Evolutionary conservation across 306 rosid genomes (phyloP).

Genomic region (Purshia tridentata): DNA sequence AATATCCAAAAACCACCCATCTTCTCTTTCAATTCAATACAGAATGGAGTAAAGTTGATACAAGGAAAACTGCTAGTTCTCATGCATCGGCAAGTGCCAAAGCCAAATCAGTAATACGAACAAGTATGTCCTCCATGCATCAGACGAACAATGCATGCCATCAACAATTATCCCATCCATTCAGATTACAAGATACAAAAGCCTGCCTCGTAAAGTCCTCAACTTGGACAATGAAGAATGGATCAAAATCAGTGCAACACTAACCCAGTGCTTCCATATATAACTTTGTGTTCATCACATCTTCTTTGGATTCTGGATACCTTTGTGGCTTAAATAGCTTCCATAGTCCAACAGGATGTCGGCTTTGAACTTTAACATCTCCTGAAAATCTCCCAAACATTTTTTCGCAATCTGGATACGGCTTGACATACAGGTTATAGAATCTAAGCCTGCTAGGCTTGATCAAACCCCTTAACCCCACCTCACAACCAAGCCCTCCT

Average conservation of each 20-base stretch:
- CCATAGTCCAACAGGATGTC: conserved; percentile 77
- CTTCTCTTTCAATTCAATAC: not conserved
- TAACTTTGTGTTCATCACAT: conserved; percentile 53
- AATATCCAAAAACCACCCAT: not conserved
- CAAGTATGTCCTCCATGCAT: not conserved
- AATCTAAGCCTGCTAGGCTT: conserved; percentile 78
- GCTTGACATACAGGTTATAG: conserved; percentile 84
- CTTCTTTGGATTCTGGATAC: conserved; percentile 47
- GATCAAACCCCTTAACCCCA: conserved; percentile 65
- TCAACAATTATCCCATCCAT: not conserved
- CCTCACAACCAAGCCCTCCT: conserved; percentile 61
- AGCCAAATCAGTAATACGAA: not conserved
- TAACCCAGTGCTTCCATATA: conserved; percentile 60
- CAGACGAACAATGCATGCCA: not conserved
- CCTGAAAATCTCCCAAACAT: conserved; percentile 57
- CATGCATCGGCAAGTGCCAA: not conserved
- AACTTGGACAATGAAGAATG: not conserved
- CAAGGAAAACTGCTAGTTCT: not conserved
- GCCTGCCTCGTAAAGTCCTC: not conserved
- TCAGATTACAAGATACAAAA: conserved; percentile 10
- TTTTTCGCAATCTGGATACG: conserved; percentile 77
- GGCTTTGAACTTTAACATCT: conserved; percentile 37
- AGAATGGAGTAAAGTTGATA: not conserved
- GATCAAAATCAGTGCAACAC: not conserved
- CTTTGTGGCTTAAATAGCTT: conserved; percentile 62